phyloP scores from a whole-genome alignment of 768 basidiomycete species.

The Mycena albidolilacea region DNA sequence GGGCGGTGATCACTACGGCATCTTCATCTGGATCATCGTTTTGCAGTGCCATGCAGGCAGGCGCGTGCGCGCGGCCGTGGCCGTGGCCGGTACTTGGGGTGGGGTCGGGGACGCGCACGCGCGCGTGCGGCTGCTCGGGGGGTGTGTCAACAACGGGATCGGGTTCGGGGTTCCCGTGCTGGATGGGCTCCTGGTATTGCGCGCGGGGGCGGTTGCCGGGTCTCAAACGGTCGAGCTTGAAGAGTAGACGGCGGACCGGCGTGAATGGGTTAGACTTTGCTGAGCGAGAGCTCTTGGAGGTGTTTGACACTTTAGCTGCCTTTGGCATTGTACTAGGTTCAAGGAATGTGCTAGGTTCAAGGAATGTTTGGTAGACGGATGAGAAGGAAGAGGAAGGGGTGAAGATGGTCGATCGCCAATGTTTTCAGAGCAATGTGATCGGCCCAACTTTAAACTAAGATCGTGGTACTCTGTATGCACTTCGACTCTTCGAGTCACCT shows the following conservation, averaged over 20 bases:
- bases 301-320: constrained; percentile 14
- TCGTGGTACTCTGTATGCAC: too few relatives aligned
- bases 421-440: background rate
- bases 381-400: constrained; percentile 36
- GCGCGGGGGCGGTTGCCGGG: constrained; percentile 48
- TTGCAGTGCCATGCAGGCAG: constrained; percentile 69
- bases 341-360: background rate
- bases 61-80: too few relatives aligned
- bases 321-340: constrained; percentile 38
- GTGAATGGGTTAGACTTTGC: constrained; percentile 50
- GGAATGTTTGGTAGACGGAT: background rate
- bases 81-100: constrained; percentile 26
- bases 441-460: too few relatives aligned
- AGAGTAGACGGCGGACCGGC: constrained; percentile 59
- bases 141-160: constrained; percentile 48
- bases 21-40: constrained; percentile 68
- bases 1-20: constrained; percentile 74
- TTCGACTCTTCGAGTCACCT: too few relatives aligned
- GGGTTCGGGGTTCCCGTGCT: constrained; percentile 39
- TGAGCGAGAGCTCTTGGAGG: constrained; percentile 13
- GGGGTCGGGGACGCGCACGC: background rate
- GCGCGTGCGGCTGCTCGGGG: constrained; percentile 21
- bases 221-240: constrained; percentile 54
- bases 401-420: constrained; percentile 23
- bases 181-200: constrained; percentile 28